phyloP scores from a whole-genome alignment of 805 yeast species.

The Myxozyma melibiosi region DNA sequence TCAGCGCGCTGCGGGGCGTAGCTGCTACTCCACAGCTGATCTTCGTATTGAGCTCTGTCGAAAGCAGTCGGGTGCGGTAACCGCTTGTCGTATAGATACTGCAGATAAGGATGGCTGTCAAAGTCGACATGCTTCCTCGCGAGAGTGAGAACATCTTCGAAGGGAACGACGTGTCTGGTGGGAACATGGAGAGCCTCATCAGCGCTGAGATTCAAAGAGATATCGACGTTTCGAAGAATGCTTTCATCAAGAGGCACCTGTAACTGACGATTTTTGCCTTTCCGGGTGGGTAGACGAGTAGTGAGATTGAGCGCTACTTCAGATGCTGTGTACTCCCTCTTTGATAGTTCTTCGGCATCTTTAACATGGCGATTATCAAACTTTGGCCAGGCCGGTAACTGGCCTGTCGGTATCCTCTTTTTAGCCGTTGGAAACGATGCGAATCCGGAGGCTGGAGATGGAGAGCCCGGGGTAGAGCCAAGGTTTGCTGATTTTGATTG shows the following conservation, averaged over 20 bases:
- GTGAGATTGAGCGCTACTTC: not conserved
- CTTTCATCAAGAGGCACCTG: not conserved
- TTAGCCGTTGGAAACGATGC: slow-evolving; percentile 2
- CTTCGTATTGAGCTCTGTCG: slow-evolving; percentile 38
- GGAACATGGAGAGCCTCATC: not conserved
- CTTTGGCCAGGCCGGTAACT: slow-evolving; percentile 12
- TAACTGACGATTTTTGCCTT: not conserved
- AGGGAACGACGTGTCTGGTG: slow-evolving; percentile 4
- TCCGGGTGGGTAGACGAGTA: not conserved
- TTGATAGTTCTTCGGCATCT: not conserved
- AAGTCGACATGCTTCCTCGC: slow-evolving; percentile 6
- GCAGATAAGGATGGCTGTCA: slow-evolving; percentile 18
- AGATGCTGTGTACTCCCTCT: not conserved
- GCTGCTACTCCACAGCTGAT: slow-evolving; percentile 37
- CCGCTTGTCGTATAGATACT: slow-evolving; percentile 7
- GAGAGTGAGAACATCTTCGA: slow-evolving; percentile 2
- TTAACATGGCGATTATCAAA: slow-evolving; percentile 11
- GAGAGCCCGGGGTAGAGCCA: too few species aligned
- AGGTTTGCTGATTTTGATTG: too few species aligned
- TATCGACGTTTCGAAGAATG: not conserved
- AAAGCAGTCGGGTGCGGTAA: slow-evolving; percentile 28
- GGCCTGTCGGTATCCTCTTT: not conserved
- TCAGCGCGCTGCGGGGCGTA: slow-evolving; percentile 33
- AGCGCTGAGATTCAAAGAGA: not conserved
- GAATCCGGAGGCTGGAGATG: too few species aligned